phyloP scores from a whole-genome alignment of 2,329 filamentous ascomycete species.

The Apiospora marii region DNA sequence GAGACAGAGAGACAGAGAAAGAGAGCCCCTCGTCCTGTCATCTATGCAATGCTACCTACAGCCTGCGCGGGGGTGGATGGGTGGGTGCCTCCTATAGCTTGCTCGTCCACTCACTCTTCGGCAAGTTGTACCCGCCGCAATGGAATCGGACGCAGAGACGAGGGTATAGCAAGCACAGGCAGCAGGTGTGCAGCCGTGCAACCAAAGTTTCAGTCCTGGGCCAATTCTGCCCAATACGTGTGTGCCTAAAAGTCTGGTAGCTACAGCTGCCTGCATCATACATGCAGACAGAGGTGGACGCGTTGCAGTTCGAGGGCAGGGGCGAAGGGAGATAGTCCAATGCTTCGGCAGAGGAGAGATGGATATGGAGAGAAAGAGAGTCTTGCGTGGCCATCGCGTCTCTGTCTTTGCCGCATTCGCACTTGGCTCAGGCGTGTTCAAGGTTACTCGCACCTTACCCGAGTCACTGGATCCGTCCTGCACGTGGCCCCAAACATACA shows the following conservation, averaged over 20 bases:
- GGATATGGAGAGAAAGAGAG: not conserved
- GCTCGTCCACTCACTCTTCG: not conserved
- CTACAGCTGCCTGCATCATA: conserved; percentile 4
- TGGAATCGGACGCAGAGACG: not conserved
- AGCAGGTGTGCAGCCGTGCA: not conserved
- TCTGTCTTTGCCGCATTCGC: not conserved
- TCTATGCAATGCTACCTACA: not conserved
- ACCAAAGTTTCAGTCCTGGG: not conserved
- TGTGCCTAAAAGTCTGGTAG: not conserved
- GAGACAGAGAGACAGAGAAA: not conserved
- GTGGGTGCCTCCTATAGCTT: not conserved
- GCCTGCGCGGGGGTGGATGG: not conserved
- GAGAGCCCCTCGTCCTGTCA: not conserved
- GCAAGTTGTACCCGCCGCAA: not conserved
- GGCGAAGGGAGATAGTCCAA: not conserved
- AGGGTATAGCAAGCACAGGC: conserved; percentile 10
- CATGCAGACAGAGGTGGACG: not conserved
- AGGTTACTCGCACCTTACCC: conserved; percentile 19
- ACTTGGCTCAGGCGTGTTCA: not conserved
- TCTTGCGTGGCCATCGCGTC: not conserved
- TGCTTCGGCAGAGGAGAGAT: not conserved
- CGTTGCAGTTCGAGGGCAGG: not conserved
- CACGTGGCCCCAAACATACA: conserved; percentile 13
- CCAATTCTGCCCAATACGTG: not conserved
- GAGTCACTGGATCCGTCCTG: conserved; percentile 22